A percentile compares a stretch with the other conserved stretches of the same genome.
Evolutionary conservation across 169 alveolate species (phyloP).

Genomic region (Amoebophrya sp.): DNA sequence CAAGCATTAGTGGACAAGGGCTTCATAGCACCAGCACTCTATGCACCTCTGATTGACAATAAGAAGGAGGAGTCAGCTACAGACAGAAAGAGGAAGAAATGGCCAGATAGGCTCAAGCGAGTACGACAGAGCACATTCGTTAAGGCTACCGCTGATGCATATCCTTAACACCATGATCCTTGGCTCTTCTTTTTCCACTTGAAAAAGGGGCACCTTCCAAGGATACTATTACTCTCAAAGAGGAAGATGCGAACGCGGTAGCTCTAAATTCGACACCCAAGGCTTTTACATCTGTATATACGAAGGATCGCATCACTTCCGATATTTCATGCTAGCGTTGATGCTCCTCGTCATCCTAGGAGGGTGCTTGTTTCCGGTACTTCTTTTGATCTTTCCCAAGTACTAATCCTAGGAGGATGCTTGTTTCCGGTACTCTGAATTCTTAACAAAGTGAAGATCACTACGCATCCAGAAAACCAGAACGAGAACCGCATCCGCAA

Average conservation of each 20-base stretch:
- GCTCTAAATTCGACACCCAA: background rate
- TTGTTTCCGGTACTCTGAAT: background rate
- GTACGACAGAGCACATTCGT: too few species aligned
- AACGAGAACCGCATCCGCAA: too few species aligned
- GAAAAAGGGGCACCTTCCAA: too few species aligned
- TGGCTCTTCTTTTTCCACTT: too few species aligned
- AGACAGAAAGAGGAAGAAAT: background rate
- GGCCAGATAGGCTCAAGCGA: background rate
- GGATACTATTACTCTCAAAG: too few species aligned
- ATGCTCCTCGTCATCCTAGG: background rate
- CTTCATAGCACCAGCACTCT: background rate
- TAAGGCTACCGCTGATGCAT: too few species aligned
- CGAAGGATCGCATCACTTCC: background rate
- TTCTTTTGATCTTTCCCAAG: too few species aligned
- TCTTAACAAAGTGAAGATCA: too few species aligned
- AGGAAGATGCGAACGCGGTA: too few species aligned
- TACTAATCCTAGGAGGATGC: background rate
- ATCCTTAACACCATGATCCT: too few species aligned
- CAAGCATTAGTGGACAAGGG: background rate
- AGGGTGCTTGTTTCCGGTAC: background rate
- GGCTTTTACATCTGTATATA: background rate
- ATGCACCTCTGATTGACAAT: background rate
- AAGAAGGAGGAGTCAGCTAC: background rate
- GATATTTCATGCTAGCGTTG: background rate
- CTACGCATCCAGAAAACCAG: too few species aligned